Evolutionary conservation across 2,329 filamentous ascomycete species (phyloP), one percentile per base, ranked within the genome.

Genomic region (Esteya vermicola): DNA sequence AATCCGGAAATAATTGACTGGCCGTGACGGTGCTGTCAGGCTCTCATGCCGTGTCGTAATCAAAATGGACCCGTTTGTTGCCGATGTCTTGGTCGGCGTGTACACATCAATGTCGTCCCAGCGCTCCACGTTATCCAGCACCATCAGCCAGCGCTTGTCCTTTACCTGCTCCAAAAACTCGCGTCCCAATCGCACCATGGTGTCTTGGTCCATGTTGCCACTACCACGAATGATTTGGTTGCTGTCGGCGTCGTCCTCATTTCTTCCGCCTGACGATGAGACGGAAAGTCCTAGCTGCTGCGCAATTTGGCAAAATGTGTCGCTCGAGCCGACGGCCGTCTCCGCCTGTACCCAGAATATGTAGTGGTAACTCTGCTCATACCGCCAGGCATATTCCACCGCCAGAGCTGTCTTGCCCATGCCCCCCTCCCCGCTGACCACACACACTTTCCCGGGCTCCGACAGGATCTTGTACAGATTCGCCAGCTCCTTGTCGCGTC

Each of bases 321-420:
- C 40, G 36, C 44, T 44, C 1, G 37, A 40, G 1, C 45, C 43
- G 1, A 45, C 43, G 4, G 45, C 34, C 12, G 46, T 53, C 39
- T 53, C 51, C 3, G 51, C 49, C 27, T 51, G 48, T 2, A 49
- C 43, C 51, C 51, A 53, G 32, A 53, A 53, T 6, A 51, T 47
- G 41, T 48, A 50, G 33, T 49, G 42, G 39, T 49, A 49, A 21
- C 22, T 41, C 20, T 50, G 47, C 39, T 45, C 45, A 25, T 43
- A 52, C 8, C 45, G 46, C 45, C 48, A 47, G 1, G 47, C 47
- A 33, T 50, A 52, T 27, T 53, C 49, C 10, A 49, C 40, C 4
- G 50, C 50, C 2, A 50, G 43, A 3, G 49, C 40, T 14, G 51
- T 51, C 40, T 53, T 53, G 0, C 51, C 45, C 42, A 46, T 46